These are phyloP conservation scores for Sphagnum magellanicum DNA, from an alignment of 228 moss, liverwort and hornwort species.

Conservation along the genomic window DNA sequence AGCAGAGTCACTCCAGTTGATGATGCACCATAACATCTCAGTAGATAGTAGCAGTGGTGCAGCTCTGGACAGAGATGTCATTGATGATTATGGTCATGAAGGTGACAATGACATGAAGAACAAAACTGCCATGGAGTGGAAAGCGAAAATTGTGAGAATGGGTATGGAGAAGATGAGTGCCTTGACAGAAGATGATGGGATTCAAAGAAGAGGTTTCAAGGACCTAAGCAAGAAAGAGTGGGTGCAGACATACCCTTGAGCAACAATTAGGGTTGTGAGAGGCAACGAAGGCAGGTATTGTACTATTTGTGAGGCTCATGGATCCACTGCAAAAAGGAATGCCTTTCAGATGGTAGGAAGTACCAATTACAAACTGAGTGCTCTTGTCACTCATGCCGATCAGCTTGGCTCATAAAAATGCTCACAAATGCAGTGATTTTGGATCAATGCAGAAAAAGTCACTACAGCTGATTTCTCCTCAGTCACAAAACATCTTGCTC, in stretches of 20 bases:
- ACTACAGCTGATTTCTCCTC: not conserved
- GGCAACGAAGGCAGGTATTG: slow-evolving; percentile 1
- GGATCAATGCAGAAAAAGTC: not conserved
- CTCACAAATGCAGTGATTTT: slow-evolving; percentile 3
- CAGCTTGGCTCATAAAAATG: slow-evolving; percentile 2
- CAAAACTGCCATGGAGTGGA: slow-evolving; percentile 1
- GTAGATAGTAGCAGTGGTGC: not conserved
- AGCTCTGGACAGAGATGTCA: not conserved
- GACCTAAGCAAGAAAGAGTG: slow-evolving; percentile 6
- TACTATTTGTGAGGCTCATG: slow-evolving; percentile 2
- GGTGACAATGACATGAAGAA: not conserved
- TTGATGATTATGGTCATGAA: not conserved
- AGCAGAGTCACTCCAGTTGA: not conserved
- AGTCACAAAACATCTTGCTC: not conserved
- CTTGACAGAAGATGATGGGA: not conserved
- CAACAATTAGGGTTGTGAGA: not conserved
- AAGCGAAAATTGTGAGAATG: not conserved
- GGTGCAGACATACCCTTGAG: slow-evolving; percentile 6
- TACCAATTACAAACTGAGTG: slow-evolving; percentile 2
- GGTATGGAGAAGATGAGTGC: not conserved
- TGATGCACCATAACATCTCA: not conserved
- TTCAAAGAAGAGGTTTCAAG: not conserved
- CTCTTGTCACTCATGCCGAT: slow-evolving; percentile 3
- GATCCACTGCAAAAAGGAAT: slow-evolving; percentile 3
- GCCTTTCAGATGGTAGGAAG: slow-evolving; percentile 4